Conservation (phyloP, 805 yeast species). For the Barnettozyma botsteinii region DNA sequence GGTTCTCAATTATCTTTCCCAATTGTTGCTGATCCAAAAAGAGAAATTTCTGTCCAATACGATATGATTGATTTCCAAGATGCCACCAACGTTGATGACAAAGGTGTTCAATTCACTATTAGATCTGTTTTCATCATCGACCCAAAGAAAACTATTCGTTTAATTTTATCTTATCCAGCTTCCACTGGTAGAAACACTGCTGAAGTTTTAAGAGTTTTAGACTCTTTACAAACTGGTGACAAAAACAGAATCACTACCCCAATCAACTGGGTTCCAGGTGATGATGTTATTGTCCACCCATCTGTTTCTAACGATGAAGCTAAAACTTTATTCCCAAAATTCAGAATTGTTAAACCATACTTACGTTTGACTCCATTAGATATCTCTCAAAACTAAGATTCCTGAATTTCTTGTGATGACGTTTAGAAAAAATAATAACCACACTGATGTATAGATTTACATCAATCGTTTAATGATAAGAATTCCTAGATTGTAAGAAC, state of each 20-base stretch:
- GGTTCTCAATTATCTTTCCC: slow-evolving; percentile 58
- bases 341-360: slow-evolving; percentile 56
- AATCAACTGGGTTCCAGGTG: slow-evolving; percentile 67
- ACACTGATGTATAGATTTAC: no score
- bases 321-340: slow-evolving; percentile 53
- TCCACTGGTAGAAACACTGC: slow-evolving; percentile 74
- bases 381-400: neutral
- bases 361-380: slow-evolving; percentile 47
- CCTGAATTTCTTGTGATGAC: neutral
- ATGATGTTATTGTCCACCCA: slow-evolving; percentile 70
- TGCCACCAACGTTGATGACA: slow-evolving; percentile 58
- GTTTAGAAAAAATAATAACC: neutral
- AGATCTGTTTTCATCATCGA: slow-evolving; percentile 70
- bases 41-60: slow-evolving; percentile 54
- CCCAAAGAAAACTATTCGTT: slow-evolving; percentile 56
- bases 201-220: slow-evolving; percentile 64
- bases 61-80: slow-evolving; percentile 72
- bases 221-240: slow-evolving; percentile 63
- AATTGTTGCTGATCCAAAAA: slow-evolving; percentile 58
- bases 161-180: slow-evolving; percentile 64
- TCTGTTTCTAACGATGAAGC: slow-evolving; percentile 56
- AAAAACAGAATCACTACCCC: slow-evolving; percentile 61
- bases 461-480: no score
- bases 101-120: slow-evolving; percentile 61
- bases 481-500: no score